Conservation (phyloP, 2,329 filamentous ascomycete genomes). For the Fusarium citri region DNA sequence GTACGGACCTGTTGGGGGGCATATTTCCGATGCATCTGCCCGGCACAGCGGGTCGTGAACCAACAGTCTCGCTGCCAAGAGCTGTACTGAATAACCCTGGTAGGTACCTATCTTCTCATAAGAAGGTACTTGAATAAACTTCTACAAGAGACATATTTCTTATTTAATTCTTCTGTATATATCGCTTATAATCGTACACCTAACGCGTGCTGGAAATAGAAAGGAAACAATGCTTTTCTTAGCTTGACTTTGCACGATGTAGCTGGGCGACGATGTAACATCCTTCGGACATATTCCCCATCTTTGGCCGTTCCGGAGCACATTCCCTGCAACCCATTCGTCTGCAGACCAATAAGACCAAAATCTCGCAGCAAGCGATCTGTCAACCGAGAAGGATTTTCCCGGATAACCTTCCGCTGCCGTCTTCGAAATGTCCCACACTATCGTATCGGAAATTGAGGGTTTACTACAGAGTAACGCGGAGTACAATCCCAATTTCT, state of each 20-base stretch:
- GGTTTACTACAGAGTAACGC: too few relatives aligned
- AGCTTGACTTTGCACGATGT: not conserved
- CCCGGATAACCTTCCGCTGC: not conserved
- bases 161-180: not conserved
- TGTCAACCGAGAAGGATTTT: not conserved
- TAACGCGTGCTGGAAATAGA: not conserved
- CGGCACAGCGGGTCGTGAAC: slow-evolving; percentile 1
- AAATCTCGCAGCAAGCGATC: not conserved
- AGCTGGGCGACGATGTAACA: not conserved
- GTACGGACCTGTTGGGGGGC: not conserved
- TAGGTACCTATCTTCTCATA: too few relatives aligned
- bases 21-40: slow-evolving; percentile 5
- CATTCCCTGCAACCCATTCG: not conserved
- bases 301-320: not conserved
- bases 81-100: fast-evolving
- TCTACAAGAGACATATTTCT: not conserved
- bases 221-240: not conserved
- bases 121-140: too few relatives aligned
- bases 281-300: not conserved
- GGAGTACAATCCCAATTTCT: too few relatives aligned
- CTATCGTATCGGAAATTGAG: too few relatives aligned
- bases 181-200: fast-evolving
- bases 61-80: slow-evolving; percentile 4
- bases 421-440: too few relatives aligned
- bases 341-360: not conserved